These are phyloP conservation scores for Aeschynomene evenia DNA, from an alignment of 306 rosid species.

Conservation along the genomic window DNA sequence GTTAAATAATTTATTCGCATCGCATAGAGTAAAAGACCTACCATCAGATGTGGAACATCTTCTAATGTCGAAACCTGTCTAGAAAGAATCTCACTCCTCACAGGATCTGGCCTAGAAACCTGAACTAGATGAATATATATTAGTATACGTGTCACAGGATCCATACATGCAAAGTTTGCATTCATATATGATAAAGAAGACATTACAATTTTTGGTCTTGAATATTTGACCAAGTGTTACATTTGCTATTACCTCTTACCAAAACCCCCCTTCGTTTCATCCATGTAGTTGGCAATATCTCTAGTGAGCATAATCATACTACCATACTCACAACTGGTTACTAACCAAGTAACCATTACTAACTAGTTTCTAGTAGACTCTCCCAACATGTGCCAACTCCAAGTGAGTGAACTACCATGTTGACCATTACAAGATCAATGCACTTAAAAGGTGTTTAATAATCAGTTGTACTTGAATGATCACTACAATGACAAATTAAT, in stretches of 20 bases:
- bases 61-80: conserved; percentile 57
- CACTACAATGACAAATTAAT: too few relatives aligned
- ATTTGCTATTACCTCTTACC: too few relatives aligned
- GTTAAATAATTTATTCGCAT: conserved; percentile 1
- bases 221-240: too few relatives aligned
- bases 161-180: not conserved
- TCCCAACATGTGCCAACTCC: not conserved
- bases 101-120: conserved; percentile 76
- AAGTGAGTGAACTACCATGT: too few relatives aligned
- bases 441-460: too few relatives aligned
- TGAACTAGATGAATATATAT: conserved; percentile 41
- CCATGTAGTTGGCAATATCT: not conserved
- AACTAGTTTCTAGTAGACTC: too few relatives aligned
- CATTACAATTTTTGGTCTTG: not conserved
- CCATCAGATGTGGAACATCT: conserved; percentile 56
- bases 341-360: too few relatives aligned
- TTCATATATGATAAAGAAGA: not conserved
- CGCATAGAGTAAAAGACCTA: conserved; percentile 32
- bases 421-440: too few relatives aligned
- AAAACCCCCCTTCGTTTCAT: not conserved
- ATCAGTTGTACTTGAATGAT: too few relatives aligned
- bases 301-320: not conserved
- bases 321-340: not conserved
- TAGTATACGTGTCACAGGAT: conserved; percentile 4
- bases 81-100: conserved; percentile 61